Evolutionary conservation across 2,329 filamentous ascomycete species (phyloP).

Genomic region (Fusarium sororula): DNA sequence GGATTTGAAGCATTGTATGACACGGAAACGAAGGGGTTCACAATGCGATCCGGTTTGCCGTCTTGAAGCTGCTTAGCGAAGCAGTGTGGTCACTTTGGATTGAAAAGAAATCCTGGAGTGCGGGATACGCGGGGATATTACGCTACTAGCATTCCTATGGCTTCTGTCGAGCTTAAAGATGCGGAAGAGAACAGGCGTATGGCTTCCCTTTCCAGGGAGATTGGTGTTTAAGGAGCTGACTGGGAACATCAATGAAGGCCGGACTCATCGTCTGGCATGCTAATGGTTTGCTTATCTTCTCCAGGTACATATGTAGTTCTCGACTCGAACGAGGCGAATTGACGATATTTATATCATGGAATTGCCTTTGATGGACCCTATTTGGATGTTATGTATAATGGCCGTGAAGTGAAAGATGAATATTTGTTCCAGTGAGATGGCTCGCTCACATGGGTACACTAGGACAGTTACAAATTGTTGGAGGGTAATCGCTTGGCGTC

Average conservation of each 20-base stretch:
- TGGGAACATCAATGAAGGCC: conserved; percentile 24
- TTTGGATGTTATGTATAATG: background rate
- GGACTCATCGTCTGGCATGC: conserved; percentile 22
- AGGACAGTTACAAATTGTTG: background rate
- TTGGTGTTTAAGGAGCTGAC: conserved; percentile 33
- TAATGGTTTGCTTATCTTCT: conserved; percentile 25
- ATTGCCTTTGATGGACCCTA: background rate
- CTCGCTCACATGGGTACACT: background rate
- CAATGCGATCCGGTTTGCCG: conserved; percentile 10
- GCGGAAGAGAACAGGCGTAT: conserved; percentile 29
- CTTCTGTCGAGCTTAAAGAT: conserved; percentile 14
- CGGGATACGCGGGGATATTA: conserved; percentile 10
- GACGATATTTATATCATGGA: conserved; percentile 16
- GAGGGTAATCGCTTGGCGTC: background rate
- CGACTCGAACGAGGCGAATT: conserved; percentile 29
- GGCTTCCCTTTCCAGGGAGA: conserved; percentile 34
- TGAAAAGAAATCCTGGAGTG: conserved; percentile 8
- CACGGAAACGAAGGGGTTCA: conserved; percentile 17
- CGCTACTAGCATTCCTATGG: conserved; percentile 27
- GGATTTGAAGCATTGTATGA: conserved; percentile 27
- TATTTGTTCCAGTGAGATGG: background rate
- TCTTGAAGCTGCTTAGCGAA: conserved; percentile 9
- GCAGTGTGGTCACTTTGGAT: conserved; percentile 9
- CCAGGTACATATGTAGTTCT: conserved; percentile 31
- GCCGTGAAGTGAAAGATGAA: background rate